Evolutionary conservation across 148 eudicot species (phyloP).

Genomic region (Fagopyrum esculentum): DNA sequence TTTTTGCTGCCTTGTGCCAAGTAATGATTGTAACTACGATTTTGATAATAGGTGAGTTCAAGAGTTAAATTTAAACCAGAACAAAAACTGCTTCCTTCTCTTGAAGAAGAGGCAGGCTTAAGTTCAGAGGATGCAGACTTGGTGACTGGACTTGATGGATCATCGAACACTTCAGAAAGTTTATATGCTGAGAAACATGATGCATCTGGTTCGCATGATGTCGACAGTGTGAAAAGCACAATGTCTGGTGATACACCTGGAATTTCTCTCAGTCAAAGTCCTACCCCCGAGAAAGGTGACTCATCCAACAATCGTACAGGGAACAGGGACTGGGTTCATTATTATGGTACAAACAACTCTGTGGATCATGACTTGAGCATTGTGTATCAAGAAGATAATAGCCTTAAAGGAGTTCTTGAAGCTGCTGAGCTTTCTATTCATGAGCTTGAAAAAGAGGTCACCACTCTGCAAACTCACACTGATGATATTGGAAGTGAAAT

Average conservation of each 20-base stretch:
- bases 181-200: conserved; percentile 73
- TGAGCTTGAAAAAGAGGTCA: conserved; percentile 61
- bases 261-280: conserved; percentile 37
- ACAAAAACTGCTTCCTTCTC: conserved; percentile 60
- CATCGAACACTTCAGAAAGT: conserved; percentile 75
- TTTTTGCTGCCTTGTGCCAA: conserved; percentile 2
- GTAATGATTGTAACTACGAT: conserved; percentile 7
- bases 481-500: conserved; percentile 61
- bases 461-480: conserved; percentile 56
- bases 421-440: conserved; percentile 59
- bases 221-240: conserved; percentile 65
- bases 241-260: conserved; percentile 41
- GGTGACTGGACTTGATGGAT: conserved; percentile 57
- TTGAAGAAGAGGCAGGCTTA: conserved; percentile 55
- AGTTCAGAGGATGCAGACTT: conserved; percentile 59
- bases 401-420: conserved; percentile 60
- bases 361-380: conserved; percentile 49
- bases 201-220: conserved; percentile 48
- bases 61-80: conserved; percentile 48
- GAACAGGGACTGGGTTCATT: conserved; percentile 41
- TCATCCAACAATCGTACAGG: conserved; percentile 39
- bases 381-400: conserved; percentile 59
- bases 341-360: conserved; percentile 44
- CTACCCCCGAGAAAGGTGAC: conserved; percentile 34
- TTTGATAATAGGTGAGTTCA: conserved; percentile 39